Conservation (phyloP, 1,284 basidiomycete species). For the Phaffia rhodozyma region DNA sequence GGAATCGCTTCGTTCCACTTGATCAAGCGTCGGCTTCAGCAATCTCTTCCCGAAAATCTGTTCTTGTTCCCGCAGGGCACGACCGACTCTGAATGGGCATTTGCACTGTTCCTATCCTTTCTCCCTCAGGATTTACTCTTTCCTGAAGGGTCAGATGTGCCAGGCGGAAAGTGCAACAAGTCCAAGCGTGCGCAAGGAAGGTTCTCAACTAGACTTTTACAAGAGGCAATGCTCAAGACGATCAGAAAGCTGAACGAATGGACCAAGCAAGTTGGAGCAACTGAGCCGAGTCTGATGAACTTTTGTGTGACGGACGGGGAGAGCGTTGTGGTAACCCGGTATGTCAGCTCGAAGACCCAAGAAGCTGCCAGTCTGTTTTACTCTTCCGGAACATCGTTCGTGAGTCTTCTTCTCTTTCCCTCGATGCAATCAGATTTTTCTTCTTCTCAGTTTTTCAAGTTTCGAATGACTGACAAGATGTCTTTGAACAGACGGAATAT, state of each 20-base stretch:
- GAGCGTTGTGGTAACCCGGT: slow-evolving; percentile 84
- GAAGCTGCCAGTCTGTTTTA: slow-evolving; percentile 95
- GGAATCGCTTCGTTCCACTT: slow-evolving; percentile 66
- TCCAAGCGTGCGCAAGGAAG: slow-evolving; percentile 47
- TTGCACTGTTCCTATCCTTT: slow-evolving; percentile 67
- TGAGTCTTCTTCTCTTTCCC: neutral
- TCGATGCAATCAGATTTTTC: neutral
- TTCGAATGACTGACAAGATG: neutral
- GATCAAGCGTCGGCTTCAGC: slow-evolving; percentile 70
- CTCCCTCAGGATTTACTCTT: slow-evolving; percentile 9
- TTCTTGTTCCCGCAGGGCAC: slow-evolving; percentile 80
- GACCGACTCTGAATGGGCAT: slow-evolving; percentile 95
- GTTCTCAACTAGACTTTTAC: slow-evolving; percentile 38
- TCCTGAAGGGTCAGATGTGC: neutral
- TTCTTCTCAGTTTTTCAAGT: neutral
- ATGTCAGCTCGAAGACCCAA: slow-evolving; percentile 79
- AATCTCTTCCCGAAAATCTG: slow-evolving; percentile 60
- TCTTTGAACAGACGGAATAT: neutral
- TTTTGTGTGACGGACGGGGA: slow-evolving; percentile 83
- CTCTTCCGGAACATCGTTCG: slow-evolving; percentile 86
- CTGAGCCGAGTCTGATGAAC: slow-evolving; percentile 80
- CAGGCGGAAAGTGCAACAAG: neutral
- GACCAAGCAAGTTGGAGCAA: slow-evolving; percentile 59
- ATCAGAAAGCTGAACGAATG: slow-evolving; percentile 65
- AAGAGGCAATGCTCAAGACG: slow-evolving; percentile 71